phyloP scores from a whole-genome alignment of 352 stramenopile genomes.

The Pythium pyrilobum region DNA sequence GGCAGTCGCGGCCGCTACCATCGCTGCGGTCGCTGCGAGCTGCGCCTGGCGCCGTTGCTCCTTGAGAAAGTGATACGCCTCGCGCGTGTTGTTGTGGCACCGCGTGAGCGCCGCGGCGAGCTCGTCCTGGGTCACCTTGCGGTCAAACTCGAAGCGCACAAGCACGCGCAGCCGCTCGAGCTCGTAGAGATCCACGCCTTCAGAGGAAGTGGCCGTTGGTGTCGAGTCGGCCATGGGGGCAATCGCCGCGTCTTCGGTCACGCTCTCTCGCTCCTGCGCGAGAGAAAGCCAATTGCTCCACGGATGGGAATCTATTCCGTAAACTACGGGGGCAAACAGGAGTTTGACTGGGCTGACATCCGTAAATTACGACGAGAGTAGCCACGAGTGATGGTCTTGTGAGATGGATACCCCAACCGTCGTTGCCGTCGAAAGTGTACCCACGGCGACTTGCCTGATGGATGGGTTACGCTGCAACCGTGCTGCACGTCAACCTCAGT shows the following conservation, averaged over 20 bases:
- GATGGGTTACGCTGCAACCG: too few relatives aligned
- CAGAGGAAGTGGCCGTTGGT: slow-evolving; percentile 13
- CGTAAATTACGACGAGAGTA: too few relatives aligned
- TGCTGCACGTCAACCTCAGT: too few relatives aligned
- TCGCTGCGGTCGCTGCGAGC: slow-evolving; percentile 1
- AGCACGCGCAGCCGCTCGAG: slow-evolving; percentile 57
- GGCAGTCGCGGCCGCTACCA: slow-evolving; percentile 12
- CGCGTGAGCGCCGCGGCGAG: slow-evolving; percentile 36
- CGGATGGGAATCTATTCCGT: too few relatives aligned
- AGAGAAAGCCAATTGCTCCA: too few relatives aligned
- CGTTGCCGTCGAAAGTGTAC: too few relatives aligned
- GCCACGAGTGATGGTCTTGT: too few relatives aligned
- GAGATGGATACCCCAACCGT: too few relatives aligned
- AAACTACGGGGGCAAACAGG: too few relatives aligned
- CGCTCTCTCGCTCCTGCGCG: too few relatives aligned
- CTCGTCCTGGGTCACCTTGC: slow-evolving; percentile 36
- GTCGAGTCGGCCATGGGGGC: slow-evolving; percentile 18
- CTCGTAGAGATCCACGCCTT: slow-evolving; percentile 35
- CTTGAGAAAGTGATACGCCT: slow-evolving; percentile 54
- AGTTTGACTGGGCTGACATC: too few relatives aligned
- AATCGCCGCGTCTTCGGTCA: slow-evolving; percentile 6
- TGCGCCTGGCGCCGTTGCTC: slow-evolving; percentile 19
- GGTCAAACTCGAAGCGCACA: slow-evolving; percentile 56
- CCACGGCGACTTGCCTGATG: too few relatives aligned
- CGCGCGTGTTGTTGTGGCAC: slow-evolving; percentile 35